A percentile compares a stretch with the other conserved stretches of the same genome.
These are phyloP conservation scores for Trichoderma endophyticum DNA, from an alignment of 2,329 filamentous ascomycete genomes.

Conservation along the genomic window DNA sequence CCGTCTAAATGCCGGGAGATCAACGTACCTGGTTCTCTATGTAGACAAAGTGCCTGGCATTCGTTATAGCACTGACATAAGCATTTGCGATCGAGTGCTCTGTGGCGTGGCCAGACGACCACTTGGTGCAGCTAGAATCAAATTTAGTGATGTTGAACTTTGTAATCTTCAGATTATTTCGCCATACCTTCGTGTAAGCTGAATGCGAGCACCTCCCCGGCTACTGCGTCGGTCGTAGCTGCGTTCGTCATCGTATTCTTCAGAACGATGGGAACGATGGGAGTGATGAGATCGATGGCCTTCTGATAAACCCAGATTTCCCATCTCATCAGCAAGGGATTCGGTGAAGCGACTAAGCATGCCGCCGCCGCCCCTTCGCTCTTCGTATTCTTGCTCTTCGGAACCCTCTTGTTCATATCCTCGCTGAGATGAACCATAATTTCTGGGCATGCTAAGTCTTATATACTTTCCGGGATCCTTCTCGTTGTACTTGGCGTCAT, in stretches of 20 bases:
- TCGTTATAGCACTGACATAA: slow-evolving; percentile 68
- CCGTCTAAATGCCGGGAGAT: neutral
- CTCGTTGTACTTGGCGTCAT: slow-evolving; percentile 69
- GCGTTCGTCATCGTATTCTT: slow-evolving; percentile 3
- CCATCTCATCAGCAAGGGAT: slow-evolving; percentile 5
- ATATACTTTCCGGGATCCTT: slow-evolving; percentile 52
- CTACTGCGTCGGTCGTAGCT: slow-evolving; percentile 13
- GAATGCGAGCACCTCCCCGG: slow-evolving; percentile 40
- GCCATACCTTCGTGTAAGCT: slow-evolving; percentile 48
- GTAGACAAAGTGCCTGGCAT: slow-evolving; percentile 70
- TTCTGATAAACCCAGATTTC: neutral
- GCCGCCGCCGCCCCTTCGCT: neutral
- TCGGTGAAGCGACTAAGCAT: slow-evolving; percentile 2
- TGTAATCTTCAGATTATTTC: neutral
- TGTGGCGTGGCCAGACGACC: slow-evolving; percentile 50
- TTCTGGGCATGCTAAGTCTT: slow-evolving; percentile 37
- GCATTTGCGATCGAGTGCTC: slow-evolving; percentile 84
- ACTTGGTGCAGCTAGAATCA: slow-evolving; percentile 42
- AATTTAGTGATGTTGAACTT: neutral
- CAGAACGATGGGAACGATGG: neutral
- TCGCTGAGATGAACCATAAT: slow-evolving; percentile 20
- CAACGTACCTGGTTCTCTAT: slow-evolving; percentile 65
- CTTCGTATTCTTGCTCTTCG: neutral
- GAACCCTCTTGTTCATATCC: neutral
- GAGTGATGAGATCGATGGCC: neutral